Evolutionary conservation across 208 protist species (phyloP).

Genomic region (Strigomonas culicis): DNA sequence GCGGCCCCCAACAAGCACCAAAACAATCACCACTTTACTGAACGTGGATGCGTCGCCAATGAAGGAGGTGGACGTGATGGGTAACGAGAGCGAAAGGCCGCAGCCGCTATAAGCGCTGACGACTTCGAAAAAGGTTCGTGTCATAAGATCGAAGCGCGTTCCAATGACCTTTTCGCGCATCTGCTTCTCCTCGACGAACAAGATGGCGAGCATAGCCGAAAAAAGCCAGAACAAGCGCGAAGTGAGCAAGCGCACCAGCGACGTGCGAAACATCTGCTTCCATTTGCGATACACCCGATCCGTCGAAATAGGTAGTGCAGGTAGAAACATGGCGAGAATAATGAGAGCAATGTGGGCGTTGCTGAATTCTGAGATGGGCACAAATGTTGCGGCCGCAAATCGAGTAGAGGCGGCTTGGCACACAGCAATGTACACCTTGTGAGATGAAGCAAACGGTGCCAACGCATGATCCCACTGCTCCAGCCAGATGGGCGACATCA

Average conservation of each 20-base stretch:
- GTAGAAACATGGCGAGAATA: slow-evolving; percentile 76
- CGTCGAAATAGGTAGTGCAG: slow-evolving; percentile 70
- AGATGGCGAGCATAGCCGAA: slow-evolving; percentile 43
- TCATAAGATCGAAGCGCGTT: slow-evolving; percentile 66
- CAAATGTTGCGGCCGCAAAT: slow-evolving; percentile 69
- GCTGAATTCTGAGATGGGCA: slow-evolving; percentile 59
- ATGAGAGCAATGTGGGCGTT: slow-evolving; percentile 69
- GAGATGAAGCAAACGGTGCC: slow-evolving; percentile 27
- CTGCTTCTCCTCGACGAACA: slow-evolving; percentile 47
- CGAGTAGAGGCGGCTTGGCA: slow-evolving; percentile 64
- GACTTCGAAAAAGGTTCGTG: slow-evolving; percentile 71
- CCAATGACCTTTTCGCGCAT: slow-evolving; percentile 20
- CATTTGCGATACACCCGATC: slow-evolving; percentile 72
- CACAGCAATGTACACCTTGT: slow-evolving; percentile 67
- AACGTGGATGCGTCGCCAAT: slow-evolving; percentile 36
- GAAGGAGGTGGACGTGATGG: slow-evolving; percentile 37
- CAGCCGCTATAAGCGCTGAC: slow-evolving; percentile 72
- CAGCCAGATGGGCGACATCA: slow-evolving; percentile 58
- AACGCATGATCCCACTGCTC: slow-evolving; percentile 65
- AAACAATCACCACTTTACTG: slow-evolving; percentile 55
- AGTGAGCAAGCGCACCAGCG: slow-evolving; percentile 56
- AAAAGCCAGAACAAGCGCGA: slow-evolving; percentile 83
- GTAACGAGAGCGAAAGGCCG: slow-evolving; percentile 54
- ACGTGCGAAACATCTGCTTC: slow-evolving; percentile 64
- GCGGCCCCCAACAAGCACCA: slow-evolving; percentile 65